Evolutionary conservation across 2,329 filamentous ascomycete genomes (phyloP).

Genomic region (Emmonsia crescens): DNA sequence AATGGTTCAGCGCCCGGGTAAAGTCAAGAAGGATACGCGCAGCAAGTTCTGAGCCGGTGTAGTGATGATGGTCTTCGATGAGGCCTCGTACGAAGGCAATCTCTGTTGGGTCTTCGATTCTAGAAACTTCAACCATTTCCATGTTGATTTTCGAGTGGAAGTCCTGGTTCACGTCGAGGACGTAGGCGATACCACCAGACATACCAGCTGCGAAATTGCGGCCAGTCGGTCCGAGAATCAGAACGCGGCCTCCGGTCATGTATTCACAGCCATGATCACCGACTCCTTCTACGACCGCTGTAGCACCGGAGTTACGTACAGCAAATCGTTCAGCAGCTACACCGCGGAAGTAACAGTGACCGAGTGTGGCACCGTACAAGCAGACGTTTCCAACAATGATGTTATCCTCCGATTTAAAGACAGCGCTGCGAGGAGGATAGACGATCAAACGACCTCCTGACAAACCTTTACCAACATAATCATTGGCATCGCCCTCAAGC

Average conservation of each 20-base stretch:
- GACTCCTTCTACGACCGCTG: slow-evolving; percentile 89
- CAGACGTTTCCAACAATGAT: slow-evolving; percentile 89
- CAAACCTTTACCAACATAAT: slow-evolving; percentile 92
- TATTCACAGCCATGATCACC: slow-evolving; percentile 97
- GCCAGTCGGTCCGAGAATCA: slow-evolving; percentile 78
- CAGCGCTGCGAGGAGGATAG: slow-evolving; percentile 79
- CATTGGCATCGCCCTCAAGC: slow-evolving; percentile 90
- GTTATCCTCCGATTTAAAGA: slow-evolving; percentile 95
- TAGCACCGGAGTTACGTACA: slow-evolving; percentile 91
- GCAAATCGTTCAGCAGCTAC: slow-evolving; percentile 93
- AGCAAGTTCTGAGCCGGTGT: slow-evolving; percentile 90
- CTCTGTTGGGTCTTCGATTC: slow-evolving; percentile 73
- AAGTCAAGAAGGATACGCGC: slow-evolving; percentile 93
- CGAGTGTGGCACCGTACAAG: slow-evolving; percentile 83
- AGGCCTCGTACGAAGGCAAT: slow-evolving; percentile 83
- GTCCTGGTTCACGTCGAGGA: slow-evolving; percentile 80
- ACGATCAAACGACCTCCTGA: slow-evolving; percentile 88
- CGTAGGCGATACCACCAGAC: slow-evolving; percentile 94
- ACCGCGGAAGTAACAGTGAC: slow-evolving; percentile 93
- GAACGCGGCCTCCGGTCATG: slow-evolving; percentile 90
- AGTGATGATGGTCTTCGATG: slow-evolving; percentile 95
- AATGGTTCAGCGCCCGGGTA: slow-evolving; percentile 76
- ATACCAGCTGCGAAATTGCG: slow-evolving; percentile 98
- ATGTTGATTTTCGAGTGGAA: slow-evolving; percentile 90
- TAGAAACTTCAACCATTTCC: slow-evolving; percentile 90